phyloP scores from a whole-genome alignment of 2,329 filamentous ascomycete species.

The Colletotrichum sp. region DNA sequence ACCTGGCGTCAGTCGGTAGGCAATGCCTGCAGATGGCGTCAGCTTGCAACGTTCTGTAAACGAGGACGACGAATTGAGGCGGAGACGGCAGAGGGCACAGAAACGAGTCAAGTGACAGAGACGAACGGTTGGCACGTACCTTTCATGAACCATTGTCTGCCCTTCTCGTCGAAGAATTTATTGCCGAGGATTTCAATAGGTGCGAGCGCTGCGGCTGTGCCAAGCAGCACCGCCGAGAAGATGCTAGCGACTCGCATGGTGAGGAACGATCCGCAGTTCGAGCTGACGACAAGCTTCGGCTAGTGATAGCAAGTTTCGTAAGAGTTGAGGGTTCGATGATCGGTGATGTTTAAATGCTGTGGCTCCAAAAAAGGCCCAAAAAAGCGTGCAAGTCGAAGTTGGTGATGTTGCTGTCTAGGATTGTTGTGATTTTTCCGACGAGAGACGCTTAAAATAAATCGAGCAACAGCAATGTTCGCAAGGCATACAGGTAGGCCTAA shows the following conservation, averaged over 20 bases:
- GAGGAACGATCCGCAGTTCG: background rate
- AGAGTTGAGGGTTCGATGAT: background rate
- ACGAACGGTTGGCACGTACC: slow-evolving; percentile 50
- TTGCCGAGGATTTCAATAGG: slow-evolving; percentile 67
- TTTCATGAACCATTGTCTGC: slow-evolving; percentile 84
- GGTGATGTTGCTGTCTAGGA: background rate
- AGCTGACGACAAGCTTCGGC: background rate
- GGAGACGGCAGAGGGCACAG: background rate
- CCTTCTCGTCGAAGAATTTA: slow-evolving; percentile 86
- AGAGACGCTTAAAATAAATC: background rate
- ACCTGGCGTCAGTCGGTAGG: slow-evolving; percentile 66
- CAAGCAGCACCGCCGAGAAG: slow-evolving; percentile 37
- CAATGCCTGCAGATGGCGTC: slow-evolving; percentile 61
- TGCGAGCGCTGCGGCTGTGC: slow-evolving; percentile 46
- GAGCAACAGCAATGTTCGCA: background rate
- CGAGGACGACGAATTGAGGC: background rate
- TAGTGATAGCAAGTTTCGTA: background rate
- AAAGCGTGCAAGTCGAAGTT: background rate
- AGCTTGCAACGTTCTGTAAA: background rate
- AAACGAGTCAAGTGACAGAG: background rate
- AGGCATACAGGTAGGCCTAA: background rate
- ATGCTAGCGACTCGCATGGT: slow-evolving; percentile 43
- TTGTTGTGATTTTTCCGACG: background rate
- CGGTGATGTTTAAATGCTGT: background rate
- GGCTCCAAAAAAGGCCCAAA: background rate